Base-by-base conservation (phyloP, 805 yeast species). In the Wickerhamomyces pijperi region DNA sequence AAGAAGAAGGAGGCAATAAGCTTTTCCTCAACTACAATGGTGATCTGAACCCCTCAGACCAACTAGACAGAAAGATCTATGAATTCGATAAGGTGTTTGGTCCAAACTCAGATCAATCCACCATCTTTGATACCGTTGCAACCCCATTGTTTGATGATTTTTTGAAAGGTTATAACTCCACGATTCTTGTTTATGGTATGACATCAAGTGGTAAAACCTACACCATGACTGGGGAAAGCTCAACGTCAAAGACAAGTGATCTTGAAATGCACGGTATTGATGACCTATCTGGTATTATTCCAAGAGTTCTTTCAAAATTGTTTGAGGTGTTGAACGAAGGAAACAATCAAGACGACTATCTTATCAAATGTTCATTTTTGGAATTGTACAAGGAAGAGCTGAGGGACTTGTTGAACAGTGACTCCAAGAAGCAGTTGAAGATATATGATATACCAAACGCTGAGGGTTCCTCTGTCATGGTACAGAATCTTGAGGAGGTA, bases 141-240 rank as follows among this genome's bases (percentile, higher is more conserved):
- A 61, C 69, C 25, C 78, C 78, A 12, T 58, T 77, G 39, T 67
- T 80, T 36, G 67, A 70, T 19, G 95, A 88, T 45, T 70, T 86
- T 42, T 60, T 86, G 41, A 62, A 68, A 38, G 94, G 90, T 17
- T 82, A 78, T 54, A 85, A 84, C 54, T 85, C 87, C 47, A 82
- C 95, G 0, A 70, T 85, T 21, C 67, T 86, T 47, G 94, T 92
- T 0, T 87, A 87, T 59, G 96, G 96, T 5, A 94, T 85, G 69
- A 86, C 95, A 0, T 92, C 95, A 1, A 82, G 94, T 0, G 95
- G 95, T 19, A 86, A 85, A 51, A 85, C 95, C 0, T 77, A 76
- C 53, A 67, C 83, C 12, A 76, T 77, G 92, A 75, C 82, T 2
- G 94, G 95, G 5, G 82, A 82, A 35, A 8, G 33, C 19, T n/a